phyloP scores from a whole-genome alignment of 768 basidiomycete genomes.

The Suillus decipiens region DNA sequence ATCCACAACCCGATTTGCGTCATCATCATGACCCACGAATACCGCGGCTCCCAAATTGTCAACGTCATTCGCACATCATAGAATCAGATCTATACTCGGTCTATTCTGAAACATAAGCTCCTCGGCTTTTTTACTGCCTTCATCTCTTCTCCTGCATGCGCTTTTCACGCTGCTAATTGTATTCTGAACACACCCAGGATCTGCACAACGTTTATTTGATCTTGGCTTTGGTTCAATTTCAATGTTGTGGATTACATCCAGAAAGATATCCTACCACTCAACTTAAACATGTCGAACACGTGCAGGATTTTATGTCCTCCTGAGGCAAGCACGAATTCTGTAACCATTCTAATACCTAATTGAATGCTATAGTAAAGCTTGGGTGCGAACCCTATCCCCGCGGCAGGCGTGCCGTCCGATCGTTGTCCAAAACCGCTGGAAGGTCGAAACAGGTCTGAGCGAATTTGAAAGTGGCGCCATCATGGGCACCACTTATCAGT shows the following conservation, averaged over 20 bases:
- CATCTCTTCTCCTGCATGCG: constrained; percentile 20
- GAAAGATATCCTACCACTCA: constrained; percentile 20
- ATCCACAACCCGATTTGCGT: background rate
- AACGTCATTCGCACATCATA: background rate
- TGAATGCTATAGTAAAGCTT: constrained; percentile 15
- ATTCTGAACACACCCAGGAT: constrained; percentile 17
- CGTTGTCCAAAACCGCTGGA: constrained; percentile 12
- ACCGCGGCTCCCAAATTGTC: background rate
- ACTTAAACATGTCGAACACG: constrained; percentile 19
- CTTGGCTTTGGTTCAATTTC: constrained; percentile 22
- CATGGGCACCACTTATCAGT: constrained; percentile 6
- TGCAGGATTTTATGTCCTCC: constrained; percentile 21
- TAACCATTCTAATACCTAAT: background rate
- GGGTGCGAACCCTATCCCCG: constrained; percentile 16
- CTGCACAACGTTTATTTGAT: constrained; percentile 21
- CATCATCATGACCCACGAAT: background rate
- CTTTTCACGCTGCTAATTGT: constrained; percentile 18
- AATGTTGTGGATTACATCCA: constrained; percentile 16
- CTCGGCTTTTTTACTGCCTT: background rate
- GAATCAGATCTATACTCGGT: background rate
- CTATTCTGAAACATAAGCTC: background rate
- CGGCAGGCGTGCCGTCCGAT: constrained; percentile 18
- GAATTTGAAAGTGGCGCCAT: constrained; percentile 15
- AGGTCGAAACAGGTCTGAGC: constrained; percentile 23
- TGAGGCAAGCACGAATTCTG: constrained; percentile 12